Base-by-base conservation (phyloP, 2,329 filamentous ascomycete species). In the Aspergillus chevalieri region DNA sequence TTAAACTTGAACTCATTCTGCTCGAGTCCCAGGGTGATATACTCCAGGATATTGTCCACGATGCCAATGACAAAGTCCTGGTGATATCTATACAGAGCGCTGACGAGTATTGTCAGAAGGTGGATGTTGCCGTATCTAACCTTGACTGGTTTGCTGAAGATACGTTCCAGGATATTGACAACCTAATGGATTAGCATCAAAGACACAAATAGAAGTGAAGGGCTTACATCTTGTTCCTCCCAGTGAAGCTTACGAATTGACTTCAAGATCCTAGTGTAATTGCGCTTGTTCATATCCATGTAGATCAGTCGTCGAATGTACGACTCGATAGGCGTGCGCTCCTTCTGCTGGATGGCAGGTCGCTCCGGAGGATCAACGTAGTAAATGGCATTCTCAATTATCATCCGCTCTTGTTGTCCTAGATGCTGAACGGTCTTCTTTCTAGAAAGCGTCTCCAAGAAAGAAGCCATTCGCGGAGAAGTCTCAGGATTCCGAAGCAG, bases 51-150 rank as follows among this genome's bases (percentile, higher is more conserved):
- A 55, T 92, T 90, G 66, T 98, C 93, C 54, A 98, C 89, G 44
- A 96, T 84, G n/a, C 82, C 82, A 49, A 95, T 86, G 15, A 91
- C 87, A 62, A 98, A 98, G 9, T 85, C 84, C 50, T 91, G 87
- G 58, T 98, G 93, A 60, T 97, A 94, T 12, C 91, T 85, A 65
- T 94, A 91, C 39, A 98, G 78, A 1, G 90, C 89, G 52, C 89
- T 88, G 36, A 95, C 81, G 22, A 97, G 82, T 50, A 95, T 92
- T 2, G 91, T 90, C 46, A 98, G 80, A 46, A 97, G 81, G 67
- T 97, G 89, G 56, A 98, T 89, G 64, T 95, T 97, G 63, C 91
- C 91, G 70, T 94, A 98, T 69, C 95, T 96, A 71, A 98, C 89
- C 73, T 96, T 97, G 43, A 88, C 89, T 10, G 94, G 93, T 66